Evolutionary conservation across 1,284 basidiomycete species (phyloP).

Genomic region (Phylloporus sp.): DNA sequence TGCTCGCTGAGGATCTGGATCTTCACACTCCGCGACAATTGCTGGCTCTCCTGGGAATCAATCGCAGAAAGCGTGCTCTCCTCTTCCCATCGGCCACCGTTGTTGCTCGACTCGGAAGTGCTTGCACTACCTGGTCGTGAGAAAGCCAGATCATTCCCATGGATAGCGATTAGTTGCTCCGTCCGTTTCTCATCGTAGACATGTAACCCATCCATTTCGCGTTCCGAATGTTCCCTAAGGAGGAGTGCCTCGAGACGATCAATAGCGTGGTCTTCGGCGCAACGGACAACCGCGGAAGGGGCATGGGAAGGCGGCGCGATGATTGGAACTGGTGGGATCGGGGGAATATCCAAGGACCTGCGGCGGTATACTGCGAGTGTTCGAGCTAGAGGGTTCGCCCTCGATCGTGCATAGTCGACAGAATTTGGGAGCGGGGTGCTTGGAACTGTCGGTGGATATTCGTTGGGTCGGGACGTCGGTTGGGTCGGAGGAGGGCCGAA

Average conservation of each 20-base stretch:
- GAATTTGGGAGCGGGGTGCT: constrained; percentile 33
- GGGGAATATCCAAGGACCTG: constrained; percentile 4
- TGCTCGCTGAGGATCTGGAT: neutral
- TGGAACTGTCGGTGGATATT: constrained; percentile 26
- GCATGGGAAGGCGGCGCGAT: constrained; percentile 53
- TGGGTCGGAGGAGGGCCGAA: constrained; percentile 14
- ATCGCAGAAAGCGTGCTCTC: constrained; percentile 17
- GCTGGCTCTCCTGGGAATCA: constrained; percentile 12
- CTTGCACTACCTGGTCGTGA: constrained; percentile 15
- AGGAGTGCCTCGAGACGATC: constrained; percentile 46
- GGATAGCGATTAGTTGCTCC: neutral
- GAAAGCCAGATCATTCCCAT: neutral
- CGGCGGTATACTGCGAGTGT: constrained; percentile 19
- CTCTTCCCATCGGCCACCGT: constrained; percentile 23
- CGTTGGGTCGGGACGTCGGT: neutral
- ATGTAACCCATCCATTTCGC: constrained; percentile 39
- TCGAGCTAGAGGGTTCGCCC: constrained; percentile 28
- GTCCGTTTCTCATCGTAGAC: constrained; percentile 18
- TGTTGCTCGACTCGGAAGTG: constrained; percentile 21
- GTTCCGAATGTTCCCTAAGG: constrained; percentile 43
- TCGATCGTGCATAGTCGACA: constrained; percentile 28
- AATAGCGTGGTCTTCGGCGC: constrained; percentile 47
- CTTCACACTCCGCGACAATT: neutral
- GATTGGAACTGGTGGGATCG: constrained; percentile 46
- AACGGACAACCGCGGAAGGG: constrained; percentile 37